Percentiles rank a stretch among this genome's conserved stretches.
Conservation (phyloP, 805 yeast species). For the Blastobotrys parvus region DNA sequence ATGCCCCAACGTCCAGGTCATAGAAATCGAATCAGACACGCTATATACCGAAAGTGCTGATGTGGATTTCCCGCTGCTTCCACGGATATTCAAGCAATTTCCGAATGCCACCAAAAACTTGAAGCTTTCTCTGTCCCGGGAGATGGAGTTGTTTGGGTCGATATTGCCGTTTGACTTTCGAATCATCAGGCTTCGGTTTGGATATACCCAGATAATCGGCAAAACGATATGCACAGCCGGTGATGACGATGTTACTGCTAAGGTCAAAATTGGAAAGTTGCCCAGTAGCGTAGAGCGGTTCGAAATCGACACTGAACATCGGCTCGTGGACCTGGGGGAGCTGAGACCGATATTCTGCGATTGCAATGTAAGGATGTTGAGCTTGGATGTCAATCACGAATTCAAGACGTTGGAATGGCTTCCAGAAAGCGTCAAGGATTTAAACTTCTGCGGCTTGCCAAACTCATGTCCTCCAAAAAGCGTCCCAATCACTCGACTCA, state of each 20-base stretch:
- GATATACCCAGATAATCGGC: neutral
- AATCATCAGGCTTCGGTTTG: neutral
- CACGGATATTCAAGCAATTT: neutral
- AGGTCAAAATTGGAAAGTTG: neutral
- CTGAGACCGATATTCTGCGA: neutral
- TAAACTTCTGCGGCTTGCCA: neutral
- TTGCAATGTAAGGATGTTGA: neutral
- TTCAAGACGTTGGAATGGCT: neutral
- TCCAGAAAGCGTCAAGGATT: neutral
- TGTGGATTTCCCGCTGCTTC: neutral
- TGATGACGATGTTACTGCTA: neutral
- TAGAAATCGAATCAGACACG: neutral
- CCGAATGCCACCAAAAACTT: neutral
- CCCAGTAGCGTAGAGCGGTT: slow-evolving; percentile 1
- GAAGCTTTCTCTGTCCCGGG: neutral
- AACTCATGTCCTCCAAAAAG: neutral
- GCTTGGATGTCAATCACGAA: neutral
- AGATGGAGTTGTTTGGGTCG: neutral
- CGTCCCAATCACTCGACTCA: neutral
- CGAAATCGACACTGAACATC: slow-evolving; percentile 1
- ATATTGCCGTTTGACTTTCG: slow-evolving; percentile 1
- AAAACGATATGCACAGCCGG: neutral
- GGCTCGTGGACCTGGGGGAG: neutral
- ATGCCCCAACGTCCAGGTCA: neutral
- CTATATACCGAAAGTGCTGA: neutral